Percentiles rank a stretch among this genome's conserved stretches.
Evolutionary conservation across 2,329 filamentous ascomycete genomes (phyloP).

Genomic region (Aspergillus hiratsukae): DNA sequence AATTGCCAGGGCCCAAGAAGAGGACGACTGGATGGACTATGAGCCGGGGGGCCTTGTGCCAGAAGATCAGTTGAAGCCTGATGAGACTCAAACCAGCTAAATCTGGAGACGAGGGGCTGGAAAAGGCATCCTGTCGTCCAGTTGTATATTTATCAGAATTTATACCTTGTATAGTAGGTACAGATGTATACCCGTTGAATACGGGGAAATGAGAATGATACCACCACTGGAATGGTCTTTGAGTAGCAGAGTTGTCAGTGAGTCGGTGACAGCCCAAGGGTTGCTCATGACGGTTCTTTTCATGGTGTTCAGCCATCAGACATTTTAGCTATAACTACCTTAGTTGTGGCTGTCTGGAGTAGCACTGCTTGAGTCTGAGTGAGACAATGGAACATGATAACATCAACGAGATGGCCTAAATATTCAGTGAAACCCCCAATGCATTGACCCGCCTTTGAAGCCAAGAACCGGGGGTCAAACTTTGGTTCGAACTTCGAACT

Average conservation of each 20-base stretch:
- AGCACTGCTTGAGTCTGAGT: not conserved
- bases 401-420: not conserved
- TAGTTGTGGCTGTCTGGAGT: not conserved
- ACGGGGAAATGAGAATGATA: not conserved
- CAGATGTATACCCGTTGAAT: not conserved
- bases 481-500: not conserved
- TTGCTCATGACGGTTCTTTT: not conserved
- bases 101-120: not conserved
- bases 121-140: not conserved
- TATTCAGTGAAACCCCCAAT: not conserved
- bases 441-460: not conserved
- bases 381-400: not conserved
- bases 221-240: not conserved
- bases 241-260: not conserved
- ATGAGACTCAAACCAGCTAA: not conserved
- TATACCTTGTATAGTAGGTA: not conserved
- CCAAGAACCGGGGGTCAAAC: not conserved
- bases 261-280: not conserved
- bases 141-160: not conserved
- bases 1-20: conserved; percentile 14
- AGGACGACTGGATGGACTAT: conserved; percentile 21
- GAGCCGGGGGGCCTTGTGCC: conserved; percentile 15
- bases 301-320: not conserved
- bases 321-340: not conserved
- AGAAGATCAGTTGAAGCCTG: conserved; percentile 7